Base-by-base conservation (phyloP, 495 filamentous ascomycete species). In the Neurospora pannonica region DNA sequence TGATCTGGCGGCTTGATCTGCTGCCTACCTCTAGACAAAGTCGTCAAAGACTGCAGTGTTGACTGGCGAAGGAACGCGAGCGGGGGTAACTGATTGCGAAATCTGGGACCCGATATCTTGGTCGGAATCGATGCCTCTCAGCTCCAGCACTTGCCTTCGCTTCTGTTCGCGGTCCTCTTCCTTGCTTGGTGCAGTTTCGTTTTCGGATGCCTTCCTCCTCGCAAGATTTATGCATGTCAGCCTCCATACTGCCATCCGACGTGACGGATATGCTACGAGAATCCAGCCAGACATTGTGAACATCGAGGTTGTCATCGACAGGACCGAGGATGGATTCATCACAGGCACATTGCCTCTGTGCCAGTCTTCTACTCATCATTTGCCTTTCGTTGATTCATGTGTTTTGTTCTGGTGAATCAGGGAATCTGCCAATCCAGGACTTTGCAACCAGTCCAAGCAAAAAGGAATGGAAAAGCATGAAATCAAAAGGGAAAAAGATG, bases 91-190 rank as follows among this genome's bases (percentile, higher is more conserved):
- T 73, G 71, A 21, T 74, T 36, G 24, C 54, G 4, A 24, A 11
- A 24, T 48, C 34, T 70, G 40, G 38, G 40, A 36, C 60, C 46
- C 38, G 17, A 71, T 36, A 43, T 77, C 34, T 21, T 43, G 28
- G 69, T 79, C 76, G 28, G 80, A 76, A 73, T 82, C 79, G 28
- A 82, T 74, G 38, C 72, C 75, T 5, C 72, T 80, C 73, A 40
- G 73, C 36, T 39, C 70, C 73, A 82, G 62, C 6, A 71, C 28
- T 5, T 74, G 36, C 17, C 73, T 74, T 24, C 83, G 81, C 48
- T 82, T 72, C 19, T 78, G 70, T 38, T 82, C 79, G 3, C 77
- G 76, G 37, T 81, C 78, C 38, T 81, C 78, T 37, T 82, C 81
- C 4, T 78, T 73, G 17, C 76, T 80, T 2, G 81, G 80, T 13